phyloP scores from a whole-genome alignment of 1,284 basidiomycete genomes.

The Anthracocystis panici-leucophaei region DNA sequence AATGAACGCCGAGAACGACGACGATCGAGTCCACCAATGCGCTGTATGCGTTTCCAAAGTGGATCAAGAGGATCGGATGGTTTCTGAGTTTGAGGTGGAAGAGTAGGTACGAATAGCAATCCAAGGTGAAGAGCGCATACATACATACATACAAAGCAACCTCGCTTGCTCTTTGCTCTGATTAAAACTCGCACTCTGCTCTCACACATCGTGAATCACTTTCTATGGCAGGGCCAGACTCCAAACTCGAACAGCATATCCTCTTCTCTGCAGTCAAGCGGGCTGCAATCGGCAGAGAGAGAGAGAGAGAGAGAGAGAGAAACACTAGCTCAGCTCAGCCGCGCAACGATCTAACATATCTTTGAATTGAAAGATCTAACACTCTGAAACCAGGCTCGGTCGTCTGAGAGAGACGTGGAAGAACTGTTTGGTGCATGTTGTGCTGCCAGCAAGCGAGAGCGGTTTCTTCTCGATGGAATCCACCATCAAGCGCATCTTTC shows the following conservation, averaged over 20 bases:
- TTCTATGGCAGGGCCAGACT: neutral
- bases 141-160: too few relatives aligned
- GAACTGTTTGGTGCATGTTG: neutral
- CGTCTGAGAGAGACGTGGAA: constrained; percentile 5
- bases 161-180: neutral
- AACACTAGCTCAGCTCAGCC: neutral
- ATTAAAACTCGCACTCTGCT: neutral
- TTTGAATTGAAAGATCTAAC: neutral
- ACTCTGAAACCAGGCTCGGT: neutral
- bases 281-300: too few relatives aligned
- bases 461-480: constrained; percentile 2
- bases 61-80: neutral
- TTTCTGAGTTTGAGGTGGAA: neutral
- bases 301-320: neutral
- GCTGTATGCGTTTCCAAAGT: too few relatives aligned
- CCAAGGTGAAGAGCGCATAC: neutral
- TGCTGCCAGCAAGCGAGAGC: neutral
- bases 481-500: neutral
- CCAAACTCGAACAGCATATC: too few relatives aligned
- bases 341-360: neutral
- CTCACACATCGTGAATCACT: neutral
- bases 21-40: too few relatives aligned
- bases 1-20: too few relatives aligned
- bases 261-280: too few relatives aligned
- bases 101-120: neutral